A percentile compares a stretch with the other conserved stretches of the same genome.
phyloP scores from a whole-genome alignment of 2,329 filamentous ascomycete genomes.

The Lithohypha guttulata region DNA sequence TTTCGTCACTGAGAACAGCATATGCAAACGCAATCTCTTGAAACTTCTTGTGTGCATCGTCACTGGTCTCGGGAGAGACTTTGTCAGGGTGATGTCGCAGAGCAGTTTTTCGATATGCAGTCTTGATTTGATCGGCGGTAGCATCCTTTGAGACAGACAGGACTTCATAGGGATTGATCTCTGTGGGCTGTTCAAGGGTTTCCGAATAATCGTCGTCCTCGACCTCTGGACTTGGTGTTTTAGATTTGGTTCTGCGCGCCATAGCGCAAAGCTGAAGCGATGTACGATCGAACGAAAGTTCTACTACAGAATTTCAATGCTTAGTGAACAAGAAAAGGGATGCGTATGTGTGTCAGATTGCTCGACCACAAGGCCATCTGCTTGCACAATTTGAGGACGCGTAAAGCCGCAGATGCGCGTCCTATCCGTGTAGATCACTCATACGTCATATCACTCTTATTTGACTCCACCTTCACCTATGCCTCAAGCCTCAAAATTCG shows the following conservation, averaged over 20 bases:
- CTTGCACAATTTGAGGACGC: too few species aligned
- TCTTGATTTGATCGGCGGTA: conserved; percentile 70
- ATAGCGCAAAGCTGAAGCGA: too few species aligned
- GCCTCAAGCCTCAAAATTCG: too few species aligned
- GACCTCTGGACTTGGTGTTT: not conserved
- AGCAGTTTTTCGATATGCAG: conserved; percentile 73
- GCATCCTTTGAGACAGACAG: conserved; percentile 62
- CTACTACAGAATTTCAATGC: too few species aligned
- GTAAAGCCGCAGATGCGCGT: too few species aligned
- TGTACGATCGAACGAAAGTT: too few species aligned
- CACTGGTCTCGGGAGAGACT: conserved; percentile 55
- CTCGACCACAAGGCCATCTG: too few species aligned
- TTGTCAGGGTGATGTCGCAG: conserved; percentile 83
- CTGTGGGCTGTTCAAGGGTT: conserved; percentile 44
- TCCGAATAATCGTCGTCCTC: conserved; percentile 28
- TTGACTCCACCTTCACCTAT: too few species aligned
- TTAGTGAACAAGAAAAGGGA: too few species aligned
- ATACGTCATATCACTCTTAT: too few species aligned
- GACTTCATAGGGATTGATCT: conserved; percentile 67
- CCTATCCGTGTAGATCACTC: too few species aligned
- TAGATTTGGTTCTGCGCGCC: conserved; percentile 6
- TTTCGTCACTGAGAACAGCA: conserved; percentile 75
- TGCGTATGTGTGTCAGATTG: too few species aligned
- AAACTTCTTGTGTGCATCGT: conserved; percentile 67
- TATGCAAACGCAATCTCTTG: conserved; percentile 91